Conservation (phyloP, 306 rosid species). For the Hippophae rhamnoides region DNA sequence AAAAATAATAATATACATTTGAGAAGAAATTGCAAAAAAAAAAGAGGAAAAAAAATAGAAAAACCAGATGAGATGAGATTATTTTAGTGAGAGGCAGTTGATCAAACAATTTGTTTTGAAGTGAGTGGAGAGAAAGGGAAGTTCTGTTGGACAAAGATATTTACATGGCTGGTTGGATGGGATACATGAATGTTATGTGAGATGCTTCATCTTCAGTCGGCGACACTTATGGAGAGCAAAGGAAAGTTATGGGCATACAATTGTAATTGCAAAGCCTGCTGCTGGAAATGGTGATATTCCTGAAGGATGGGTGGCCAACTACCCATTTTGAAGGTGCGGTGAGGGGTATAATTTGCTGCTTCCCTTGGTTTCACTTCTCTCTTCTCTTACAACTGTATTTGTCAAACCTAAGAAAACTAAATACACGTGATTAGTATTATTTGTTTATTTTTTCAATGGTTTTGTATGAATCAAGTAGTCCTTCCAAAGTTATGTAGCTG, state of each 20-base stretch:
- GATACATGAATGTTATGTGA: conserved; percentile 32
- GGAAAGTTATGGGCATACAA: conserved; percentile 42
- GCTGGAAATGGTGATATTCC: conserved; percentile 54
- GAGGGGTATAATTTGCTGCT: conserved; percentile 45
- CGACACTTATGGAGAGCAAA: conserved; percentile 37
- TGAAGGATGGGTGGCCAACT: conserved; percentile 35
- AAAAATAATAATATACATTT: conserved; percentile 11
- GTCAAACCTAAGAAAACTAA: background rate
- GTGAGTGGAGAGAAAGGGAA: conserved; percentile 12
- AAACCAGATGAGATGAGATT: conserved; percentile 6
- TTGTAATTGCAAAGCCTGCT: conserved; percentile 48
- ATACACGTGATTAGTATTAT: background rate
- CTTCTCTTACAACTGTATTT: conserved; percentile 14
- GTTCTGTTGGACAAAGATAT: conserved; percentile 25
- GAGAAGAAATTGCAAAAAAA: conserved; percentile 3
- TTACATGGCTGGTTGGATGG: conserved; percentile 31
- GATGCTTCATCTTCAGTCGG: conserved; percentile 46
- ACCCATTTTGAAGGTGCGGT: conserved; percentile 32
- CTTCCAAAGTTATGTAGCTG: background rate
- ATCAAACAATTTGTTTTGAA: conserved; percentile 1
- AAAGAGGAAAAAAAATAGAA: conserved; percentile 13
- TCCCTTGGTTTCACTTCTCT: conserved; percentile 32
- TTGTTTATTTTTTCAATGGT: background rate
- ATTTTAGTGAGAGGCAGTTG: background rate
- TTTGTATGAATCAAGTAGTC: background rate